These are phyloP conservation scores for Leccinellum albellum DNA, from an alignment of 768 basidiomycete species.

Conservation along the genomic window DNA sequence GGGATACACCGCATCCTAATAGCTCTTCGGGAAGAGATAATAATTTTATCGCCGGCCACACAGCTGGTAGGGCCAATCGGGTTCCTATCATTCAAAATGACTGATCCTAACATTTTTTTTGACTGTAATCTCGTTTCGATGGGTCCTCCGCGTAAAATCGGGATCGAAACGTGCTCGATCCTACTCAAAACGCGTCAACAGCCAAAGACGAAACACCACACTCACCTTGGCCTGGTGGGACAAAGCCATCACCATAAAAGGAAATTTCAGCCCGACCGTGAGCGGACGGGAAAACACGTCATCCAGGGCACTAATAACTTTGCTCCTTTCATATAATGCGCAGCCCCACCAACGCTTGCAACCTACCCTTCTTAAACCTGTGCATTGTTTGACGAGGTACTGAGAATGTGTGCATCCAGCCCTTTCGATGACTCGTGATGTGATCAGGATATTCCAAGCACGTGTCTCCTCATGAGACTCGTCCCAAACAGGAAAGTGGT, in stretches of 20 bases:
- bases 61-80: neutral
- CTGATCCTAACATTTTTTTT: neutral
- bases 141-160: neutral
- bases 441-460: too few species aligned
- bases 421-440: neutral
- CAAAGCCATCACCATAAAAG: constrained; percentile 13
- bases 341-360: neutral
- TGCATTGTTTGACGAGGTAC: neutral
- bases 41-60: constrained; percentile 13
- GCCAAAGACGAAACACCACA: neutral
- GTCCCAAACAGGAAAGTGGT: neutral
- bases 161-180: neutral
- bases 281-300: neutral
- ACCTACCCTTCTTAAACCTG: neutral
- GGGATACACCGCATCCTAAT: neutral
- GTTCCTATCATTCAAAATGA: neutral
- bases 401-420: neutral
- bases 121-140: neutral
- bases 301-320: neutral
- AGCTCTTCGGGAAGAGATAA: neutral
- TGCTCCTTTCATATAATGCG: neutral
- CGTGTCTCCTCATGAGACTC: neutral
- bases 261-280: neutral
- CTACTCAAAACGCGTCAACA: neutral
- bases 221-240: constrained; percentile 6